A percentile compares a stretch with the other conserved stretches of the same genome.
Evolutionary conservation across 495 filamentous ascomycete genomes (phyloP).

Genomic region (Penicillium coffeae): DNA sequence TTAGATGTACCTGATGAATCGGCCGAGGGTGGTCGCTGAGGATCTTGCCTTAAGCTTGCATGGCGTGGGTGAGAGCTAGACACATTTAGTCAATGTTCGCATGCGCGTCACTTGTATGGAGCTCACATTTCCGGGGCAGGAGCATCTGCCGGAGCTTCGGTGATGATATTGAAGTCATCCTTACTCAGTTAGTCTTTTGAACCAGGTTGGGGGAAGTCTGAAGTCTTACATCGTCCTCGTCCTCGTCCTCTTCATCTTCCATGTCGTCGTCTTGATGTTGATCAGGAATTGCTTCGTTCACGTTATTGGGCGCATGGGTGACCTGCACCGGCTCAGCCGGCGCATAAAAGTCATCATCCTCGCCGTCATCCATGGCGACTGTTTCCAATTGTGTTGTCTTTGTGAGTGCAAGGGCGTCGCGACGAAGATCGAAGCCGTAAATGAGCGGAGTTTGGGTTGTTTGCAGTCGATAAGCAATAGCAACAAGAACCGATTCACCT

Average conservation of each 20-base stretch:
- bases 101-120: neutral
- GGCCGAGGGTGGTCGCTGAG: conserved; percentile 55
- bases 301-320: conserved; percentile 22
- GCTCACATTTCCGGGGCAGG: conserved; percentile 60
- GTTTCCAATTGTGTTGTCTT: conserved; percentile 9
- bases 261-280: conserved; percentile 49
- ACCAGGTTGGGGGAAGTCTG: conserved; percentile 2
- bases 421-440: conserved; percentile 18
- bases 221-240: conserved; percentile 53
- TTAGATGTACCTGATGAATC: conserved; percentile 37
- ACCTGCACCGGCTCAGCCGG: conserved; percentile 41
- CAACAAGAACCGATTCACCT: neutral
- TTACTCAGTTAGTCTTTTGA: conserved; percentile 2
- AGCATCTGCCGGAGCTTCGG: conserved; percentile 73
- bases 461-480: conserved; percentile 15
- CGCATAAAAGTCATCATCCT: conserved; percentile 55
- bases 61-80: conserved; percentile 39
- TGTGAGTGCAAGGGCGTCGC: conserved; percentile 10
- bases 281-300: conserved; percentile 16
- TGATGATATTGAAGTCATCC: conserved; percentile 94
- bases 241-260: conserved; percentile 73
- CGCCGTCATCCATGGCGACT: conserved; percentile 47
- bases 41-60: conserved; percentile 56
- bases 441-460: conserved; percentile 32
- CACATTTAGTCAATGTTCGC: conserved; percentile 10